A percentile compares a stretch with the other conserved stretches of the same genome.
phyloP scores from a whole-genome alignment of 192 early-diverging fungal species.

The Diversispora eburnea region DNA sequence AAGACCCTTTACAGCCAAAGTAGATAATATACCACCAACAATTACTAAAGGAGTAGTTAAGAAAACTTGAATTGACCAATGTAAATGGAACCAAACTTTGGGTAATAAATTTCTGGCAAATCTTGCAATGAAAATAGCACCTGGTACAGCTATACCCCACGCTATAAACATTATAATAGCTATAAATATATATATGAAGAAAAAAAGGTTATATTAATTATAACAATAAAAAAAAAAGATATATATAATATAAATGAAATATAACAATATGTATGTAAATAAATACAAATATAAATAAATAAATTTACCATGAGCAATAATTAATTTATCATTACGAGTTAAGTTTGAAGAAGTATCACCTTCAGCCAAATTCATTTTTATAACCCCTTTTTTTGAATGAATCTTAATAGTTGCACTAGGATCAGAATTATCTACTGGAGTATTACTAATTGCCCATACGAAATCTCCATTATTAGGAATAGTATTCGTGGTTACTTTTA shows the following conservation, averaged over 20 bases:
- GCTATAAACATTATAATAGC: constrained; percentile 15
- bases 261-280: too few species aligned
- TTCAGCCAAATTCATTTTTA: not conserved
- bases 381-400: not conserved
- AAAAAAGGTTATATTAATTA: not conserved
- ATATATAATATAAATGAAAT: too few species aligned
- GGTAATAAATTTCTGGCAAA: constrained; percentile 14
- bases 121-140: constrained; percentile 9
- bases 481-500: not conserved
- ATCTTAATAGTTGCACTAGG: not conserved
- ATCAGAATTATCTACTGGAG: not conserved
- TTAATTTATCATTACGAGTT: not conserved
- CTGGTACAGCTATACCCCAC: not conserved
- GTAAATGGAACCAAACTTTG: constrained; percentile 2
- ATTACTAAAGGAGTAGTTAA: not conserved
- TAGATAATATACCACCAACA: not conserved
- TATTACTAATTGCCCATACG: not conserved
- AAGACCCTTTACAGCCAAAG: not conserved
- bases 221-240: not conserved
- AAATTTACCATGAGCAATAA: not conserved
- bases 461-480: not conserved
- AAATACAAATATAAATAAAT: not conserved
- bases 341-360: too few species aligned
- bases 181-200: not conserved
- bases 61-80: constrained; percentile 18